Base-by-base conservation (phyloP, 73 alveolate genomes). In the Paramecium biaurelia region DNA sequence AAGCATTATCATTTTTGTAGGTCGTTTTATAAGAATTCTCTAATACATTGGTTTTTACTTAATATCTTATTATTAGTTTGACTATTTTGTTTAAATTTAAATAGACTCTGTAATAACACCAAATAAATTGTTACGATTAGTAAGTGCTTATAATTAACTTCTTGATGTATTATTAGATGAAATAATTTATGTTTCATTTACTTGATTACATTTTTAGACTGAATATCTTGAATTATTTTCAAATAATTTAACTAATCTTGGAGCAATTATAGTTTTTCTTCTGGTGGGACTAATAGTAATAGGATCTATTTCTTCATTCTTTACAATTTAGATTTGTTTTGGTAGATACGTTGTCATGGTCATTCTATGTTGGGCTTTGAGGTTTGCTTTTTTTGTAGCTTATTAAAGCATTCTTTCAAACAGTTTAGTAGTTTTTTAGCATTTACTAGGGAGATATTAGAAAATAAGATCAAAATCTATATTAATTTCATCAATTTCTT, bases 221-320 rank as follows among this genome's bases (percentile, higher is more conserved):
- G 84, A 63, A 63, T 63, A 30, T 63, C 47, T 63, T 26, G 24
- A 3, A 32, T 32, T 72, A 10, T 42, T 21, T n/a, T 79, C 90
- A 8, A 79, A 24, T 43, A 79, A 0, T 43, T 21, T 20, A 9
- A 23, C 24, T 21, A 79, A 41, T 79, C 18, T 79, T 14, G 90
- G 90, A 79, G 90, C 74, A 12, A 79, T 6, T n/a, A 79, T 41
- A 7, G 90, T 79, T 79, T 21, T 41, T 47, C 90, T 79, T 43
- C 76, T 38, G 0, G 56, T 79, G 0, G 90, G 90, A 42, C 86
- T 72, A 35, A 35, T 18, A 14, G 23, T 32, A 9, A 72, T 34
- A 2, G 53, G 14, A 8, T 37, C 59, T 15, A 14, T 11, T 30
- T 9, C 43, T 42, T 79, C 11, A 24, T 1, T 9, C 43, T 12